phyloP scores from a whole-genome alignment of 1,139 yeast genomes.

The Pichia sp. region DNA sequence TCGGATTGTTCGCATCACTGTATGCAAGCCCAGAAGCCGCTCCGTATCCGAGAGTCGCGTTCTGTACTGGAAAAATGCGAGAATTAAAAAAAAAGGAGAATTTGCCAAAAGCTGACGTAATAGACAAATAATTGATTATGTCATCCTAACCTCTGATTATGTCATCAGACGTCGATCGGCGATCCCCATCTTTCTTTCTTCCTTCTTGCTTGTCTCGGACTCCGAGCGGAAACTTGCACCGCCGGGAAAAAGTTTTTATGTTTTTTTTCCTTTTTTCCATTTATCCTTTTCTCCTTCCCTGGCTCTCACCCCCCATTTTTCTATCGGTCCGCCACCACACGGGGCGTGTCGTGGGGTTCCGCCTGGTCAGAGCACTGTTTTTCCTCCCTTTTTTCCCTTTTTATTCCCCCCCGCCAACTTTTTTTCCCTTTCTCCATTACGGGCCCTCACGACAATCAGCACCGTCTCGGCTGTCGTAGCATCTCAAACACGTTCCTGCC shows the following conservation, averaged over 20 bases:
- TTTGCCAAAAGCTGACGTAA: too few relatives aligned
- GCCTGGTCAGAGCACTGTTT: too few relatives aligned
- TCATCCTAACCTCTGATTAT: too few relatives aligned
- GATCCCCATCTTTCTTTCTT: too few relatives aligned
- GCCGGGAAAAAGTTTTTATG: too few relatives aligned
- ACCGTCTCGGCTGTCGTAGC: not conserved
- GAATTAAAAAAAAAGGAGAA: not conserved
- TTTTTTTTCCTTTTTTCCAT: too few relatives aligned
- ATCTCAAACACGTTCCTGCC: not conserved
- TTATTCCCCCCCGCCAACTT: not conserved
- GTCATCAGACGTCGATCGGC: too few relatives aligned
- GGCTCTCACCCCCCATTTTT: not conserved
- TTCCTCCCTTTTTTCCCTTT: not conserved
- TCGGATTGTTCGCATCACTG: not conserved
- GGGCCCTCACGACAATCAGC: not conserved
- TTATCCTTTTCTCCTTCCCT: too few relatives aligned
- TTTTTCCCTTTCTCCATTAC: not conserved
- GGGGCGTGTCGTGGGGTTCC: too few relatives aligned
- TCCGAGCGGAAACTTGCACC: not conserved
- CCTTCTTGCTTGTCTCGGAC: too few relatives aligned
- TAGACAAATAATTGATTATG: too few relatives aligned
- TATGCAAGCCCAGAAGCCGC: not conserved
- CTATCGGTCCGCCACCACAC: not conserved
- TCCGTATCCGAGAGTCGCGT: not conserved
- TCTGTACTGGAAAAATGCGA: too few relatives aligned